phyloP scores from a whole-genome alignment of 1,284 basidiomycete genomes.

The Somion occarium region DNA sequence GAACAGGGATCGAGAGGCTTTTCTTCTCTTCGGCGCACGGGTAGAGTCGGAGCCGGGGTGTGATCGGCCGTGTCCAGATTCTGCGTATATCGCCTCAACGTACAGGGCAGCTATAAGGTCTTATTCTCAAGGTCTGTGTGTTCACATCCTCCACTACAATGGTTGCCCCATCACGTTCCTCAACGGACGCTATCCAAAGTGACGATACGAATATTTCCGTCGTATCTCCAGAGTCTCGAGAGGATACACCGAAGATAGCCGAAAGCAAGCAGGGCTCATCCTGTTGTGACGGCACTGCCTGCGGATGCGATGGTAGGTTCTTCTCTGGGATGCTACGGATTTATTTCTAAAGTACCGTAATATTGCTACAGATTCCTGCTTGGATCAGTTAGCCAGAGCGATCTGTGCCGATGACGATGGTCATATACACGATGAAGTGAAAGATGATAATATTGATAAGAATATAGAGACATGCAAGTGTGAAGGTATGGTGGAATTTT shows the following conservation, averaged over 20 bases:
- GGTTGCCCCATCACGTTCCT: too few relatives aligned
- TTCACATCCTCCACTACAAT: too few relatives aligned
- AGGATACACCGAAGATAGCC: too few relatives aligned
- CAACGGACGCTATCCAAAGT: too few relatives aligned
- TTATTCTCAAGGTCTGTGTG: too few relatives aligned
- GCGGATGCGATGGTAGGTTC: not conserved
- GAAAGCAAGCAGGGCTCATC: too few relatives aligned
- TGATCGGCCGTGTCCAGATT: not conserved
- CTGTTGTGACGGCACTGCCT: not conserved
- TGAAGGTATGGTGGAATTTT: slow-evolving; percentile 7
- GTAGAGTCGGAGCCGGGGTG: not conserved
- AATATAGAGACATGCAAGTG: slow-evolving; percentile 12
- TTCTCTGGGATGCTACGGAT: too few relatives aligned
- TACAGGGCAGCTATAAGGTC: too few relatives aligned
- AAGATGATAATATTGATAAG: not conserved
- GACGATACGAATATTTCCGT: too few relatives aligned
- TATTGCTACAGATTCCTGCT: slow-evolving; percentile 19
- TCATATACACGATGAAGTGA: slow-evolving; percentile 18
- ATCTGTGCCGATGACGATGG: slow-evolving; percentile 27
- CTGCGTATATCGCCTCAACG: too few relatives aligned
- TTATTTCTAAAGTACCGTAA: not conserved
- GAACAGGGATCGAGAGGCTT: too few relatives aligned
- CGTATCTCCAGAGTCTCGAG: too few relatives aligned
- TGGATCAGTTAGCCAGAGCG: slow-evolving; percentile 24
- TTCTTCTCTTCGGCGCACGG: not conserved